Evolutionary conservation across 2,329 filamentous ascomycete genomes (phyloP), one percentile per base, ranked within the genome.

Genomic region (Aureobasidium sp.): DNA sequence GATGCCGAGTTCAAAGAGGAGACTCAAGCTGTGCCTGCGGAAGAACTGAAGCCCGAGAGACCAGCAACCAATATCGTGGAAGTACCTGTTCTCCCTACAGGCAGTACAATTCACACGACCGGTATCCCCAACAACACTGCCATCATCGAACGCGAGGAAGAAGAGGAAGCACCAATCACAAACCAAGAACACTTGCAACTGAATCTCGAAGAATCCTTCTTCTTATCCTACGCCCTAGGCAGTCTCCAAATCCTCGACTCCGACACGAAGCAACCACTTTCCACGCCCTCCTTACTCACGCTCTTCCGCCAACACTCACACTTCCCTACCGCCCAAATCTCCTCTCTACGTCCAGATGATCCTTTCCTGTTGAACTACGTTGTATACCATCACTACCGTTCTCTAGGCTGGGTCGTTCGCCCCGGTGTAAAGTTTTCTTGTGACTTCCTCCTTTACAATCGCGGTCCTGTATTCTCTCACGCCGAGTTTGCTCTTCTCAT

Each of bases 381-480:
- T 13, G 90, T 90, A 21, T 99, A 96, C 73, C 94, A 99, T 71
- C 93, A 99, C 72, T 99, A 96, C 76, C 88, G 94, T 41, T 96
- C 91, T 0, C 80, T 97, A 0, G 94, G 94, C 29, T 99, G 94
- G 93, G 90, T 97, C 1, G 88, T 95, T 0, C 87, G 95, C 13
- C 86, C 89, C 5, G 95, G 94, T 39, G 87, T 96, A 72, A 99
- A 99, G 71, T 99, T 99, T 68, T 90, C 90, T 25, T 89, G 91
- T 10, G 94, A 99, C 73, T 97, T 90, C 78, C 78, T 99, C n/a
- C 82, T 99, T 7, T 99, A 99, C 75, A 87, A 91, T 61, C 87
- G 91, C 25, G 94, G 94, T 0, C 94, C 94, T 0, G 93, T 94
- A 0, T 97, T 99, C 73, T 86, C 91, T 27, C 94, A 99, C 71